These are phyloP conservation scores for Spergularia azorica DNA, from an alignment of 179 eudicot species.

Conservation along the genomic window DNA sequence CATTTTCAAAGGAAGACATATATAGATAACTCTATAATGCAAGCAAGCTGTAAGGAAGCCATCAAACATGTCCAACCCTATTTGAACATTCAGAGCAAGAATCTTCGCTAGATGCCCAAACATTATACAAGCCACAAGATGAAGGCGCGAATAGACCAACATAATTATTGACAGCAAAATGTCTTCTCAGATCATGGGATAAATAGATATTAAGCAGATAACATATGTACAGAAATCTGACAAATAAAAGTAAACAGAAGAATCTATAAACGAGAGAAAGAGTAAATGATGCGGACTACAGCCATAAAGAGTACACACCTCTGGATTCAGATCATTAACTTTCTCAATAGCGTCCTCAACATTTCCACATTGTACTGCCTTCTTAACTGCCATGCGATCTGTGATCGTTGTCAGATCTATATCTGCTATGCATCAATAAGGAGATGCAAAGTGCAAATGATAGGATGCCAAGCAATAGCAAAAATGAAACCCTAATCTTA, in stretches of 20 bases:
- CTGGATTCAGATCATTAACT: conserved; percentile 99
- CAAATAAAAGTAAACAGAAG: background rate
- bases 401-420: conserved; percentile 92
- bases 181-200: background rate
- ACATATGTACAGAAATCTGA: background rate
- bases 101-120: background rate
- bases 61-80: background rate
- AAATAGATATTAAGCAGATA: background rate
- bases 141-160: background rate
- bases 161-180: background rate
- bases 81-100: background rate
- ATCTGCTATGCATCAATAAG: conserved; percentile 75
- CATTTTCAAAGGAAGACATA: background rate
- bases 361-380: conserved; percentile 92
- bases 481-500: background rate
- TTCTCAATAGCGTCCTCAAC: conserved; percentile 98
- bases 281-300: background rate
- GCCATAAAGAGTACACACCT: conserved; percentile 46
- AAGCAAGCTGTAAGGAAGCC: background rate
- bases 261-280: background rate
- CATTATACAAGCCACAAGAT: background rate
- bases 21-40: background rate
- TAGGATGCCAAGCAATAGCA: background rate
- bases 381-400: conserved; percentile 96
- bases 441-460: conserved; percentile 33